Percentiles rank a stretch among this genome's conserved stretches.
phyloP scores from a whole-genome alignment of 352 stramenopile genomes.

The Phytopythium delawarense region DNA sequence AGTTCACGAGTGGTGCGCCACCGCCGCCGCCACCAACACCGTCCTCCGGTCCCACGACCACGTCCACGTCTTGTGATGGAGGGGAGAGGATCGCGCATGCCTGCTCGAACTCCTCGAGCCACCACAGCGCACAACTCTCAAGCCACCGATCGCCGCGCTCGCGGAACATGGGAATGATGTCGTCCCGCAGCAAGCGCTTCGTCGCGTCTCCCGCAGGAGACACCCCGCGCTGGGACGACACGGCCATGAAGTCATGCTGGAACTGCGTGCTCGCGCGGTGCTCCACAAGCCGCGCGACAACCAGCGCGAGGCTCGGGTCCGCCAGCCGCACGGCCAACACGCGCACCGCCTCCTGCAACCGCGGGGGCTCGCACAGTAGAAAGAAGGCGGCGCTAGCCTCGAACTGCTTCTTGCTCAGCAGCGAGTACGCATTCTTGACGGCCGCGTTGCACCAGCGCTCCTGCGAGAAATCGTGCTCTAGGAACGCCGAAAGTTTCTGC shows the following conservation, averaged over 20 bases:
- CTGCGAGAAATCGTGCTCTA: constrained; percentile 79
- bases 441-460: constrained; percentile 84
- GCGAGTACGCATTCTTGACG: constrained; percentile 94
- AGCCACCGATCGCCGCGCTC: constrained; percentile 61
- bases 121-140: constrained; percentile 78
- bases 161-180: constrained; percentile 66
- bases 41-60: constrained; percentile 14
- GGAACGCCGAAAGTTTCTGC: constrained; percentile 68
- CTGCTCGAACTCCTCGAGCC: constrained; percentile 85
- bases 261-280: constrained; percentile 48
- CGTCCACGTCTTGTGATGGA: constrained; percentile 61
- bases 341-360: constrained; percentile 90
- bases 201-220: constrained; percentile 47
- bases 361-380: constrained; percentile 89
- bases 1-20: constrained; percentile 22
- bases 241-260: constrained; percentile 50
- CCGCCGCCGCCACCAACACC: constrained; percentile 12
- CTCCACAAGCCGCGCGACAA: constrained; percentile 88
- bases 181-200: constrained; percentile 54
- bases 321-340: constrained; percentile 83
- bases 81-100: constrained; percentile 62
- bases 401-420: constrained; percentile 93
- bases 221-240: constrained; percentile 42
- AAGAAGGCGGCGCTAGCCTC: constrained; percentile 90
- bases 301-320: constrained; percentile 87